phyloP scores from a whole-genome alignment of 805 yeast species.

The Dipodascus albidus region DNA sequence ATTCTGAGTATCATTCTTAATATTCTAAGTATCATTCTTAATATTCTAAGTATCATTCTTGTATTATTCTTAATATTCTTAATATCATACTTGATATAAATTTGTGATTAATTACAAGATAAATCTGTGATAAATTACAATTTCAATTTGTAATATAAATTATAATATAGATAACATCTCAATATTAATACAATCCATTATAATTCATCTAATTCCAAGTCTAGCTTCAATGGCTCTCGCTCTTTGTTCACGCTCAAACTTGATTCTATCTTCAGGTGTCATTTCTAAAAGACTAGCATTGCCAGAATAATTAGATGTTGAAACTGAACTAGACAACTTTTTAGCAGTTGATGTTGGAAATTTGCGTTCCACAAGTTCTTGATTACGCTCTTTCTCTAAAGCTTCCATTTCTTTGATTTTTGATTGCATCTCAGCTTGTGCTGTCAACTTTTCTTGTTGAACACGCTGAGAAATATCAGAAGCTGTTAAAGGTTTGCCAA shows the following conservation, averaged over 20 bases:
- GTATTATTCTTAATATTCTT: too few species aligned
- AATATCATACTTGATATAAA: too few species aligned
- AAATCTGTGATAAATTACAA: too few species aligned
- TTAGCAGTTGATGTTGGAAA: slow-evolving; percentile 18
- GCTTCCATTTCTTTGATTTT: slow-evolving; percentile 14
- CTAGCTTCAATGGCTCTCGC: slow-evolving; percentile 96
- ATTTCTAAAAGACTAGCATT: neutral
- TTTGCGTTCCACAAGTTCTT: slow-evolving; percentile 17
- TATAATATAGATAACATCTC: too few species aligned
- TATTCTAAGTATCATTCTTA: too few species aligned
- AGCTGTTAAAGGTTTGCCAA: slow-evolving; percentile 40
- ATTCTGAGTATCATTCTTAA: too few species aligned
- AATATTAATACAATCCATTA: too few species aligned
- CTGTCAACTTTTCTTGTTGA: slow-evolving; percentile 12
- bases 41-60: too few species aligned
- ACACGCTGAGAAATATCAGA: slow-evolving; percentile 24
- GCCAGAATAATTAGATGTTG: slow-evolving; percentile 13
- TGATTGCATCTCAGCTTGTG: slow-evolving; percentile 7
- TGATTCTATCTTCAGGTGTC: slow-evolving; percentile 47
- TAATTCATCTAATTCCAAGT: too few species aligned
- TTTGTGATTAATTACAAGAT: too few species aligned
- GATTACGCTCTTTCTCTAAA: slow-evolving; percentile 10
- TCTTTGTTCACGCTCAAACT: slow-evolving; percentile 84
- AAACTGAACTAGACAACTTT: slow-evolving; percentile 15
- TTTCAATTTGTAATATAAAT: too few species aligned